Evolutionary conservation across 495 filamentous ascomycete genomes (phyloP).

Genomic region (Penicillium atrosanguineum): DNA sequence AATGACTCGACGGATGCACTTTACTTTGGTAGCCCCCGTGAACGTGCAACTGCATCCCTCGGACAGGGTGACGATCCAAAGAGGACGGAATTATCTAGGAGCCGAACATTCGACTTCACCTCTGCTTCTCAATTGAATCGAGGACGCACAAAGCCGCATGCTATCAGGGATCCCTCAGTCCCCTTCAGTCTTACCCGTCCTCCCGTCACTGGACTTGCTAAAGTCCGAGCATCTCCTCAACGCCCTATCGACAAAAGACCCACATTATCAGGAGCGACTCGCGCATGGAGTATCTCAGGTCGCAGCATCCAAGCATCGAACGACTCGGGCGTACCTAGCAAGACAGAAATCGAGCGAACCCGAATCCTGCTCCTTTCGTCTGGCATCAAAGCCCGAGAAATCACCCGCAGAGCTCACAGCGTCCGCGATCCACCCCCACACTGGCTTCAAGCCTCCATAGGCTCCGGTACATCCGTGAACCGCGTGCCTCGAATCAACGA

Average conservation of each 20-base stretch:
- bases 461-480: constrained; percentile 32
- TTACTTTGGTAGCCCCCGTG: constrained; percentile 17
- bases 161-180: constrained; percentile 29
- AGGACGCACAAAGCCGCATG: constrained; percentile 22
- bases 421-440: constrained; percentile 37
- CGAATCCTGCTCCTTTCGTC: constrained; percentile 73
- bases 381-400: constrained; percentile 81
- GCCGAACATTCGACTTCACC: constrained; percentile 26
- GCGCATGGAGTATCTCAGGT: constrained; percentile 70
- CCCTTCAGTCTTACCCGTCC: constrained; percentile 37
- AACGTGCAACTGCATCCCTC: constrained; percentile 6
- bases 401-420: constrained; percentile 61
- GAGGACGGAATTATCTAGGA: constrained; percentile 12
- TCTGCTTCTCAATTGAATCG: constrained; percentile 26
- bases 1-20: constrained; percentile 14
- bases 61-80: constrained; percentile 12
- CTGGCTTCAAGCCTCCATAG: constrained; percentile 35
- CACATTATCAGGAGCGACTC: constrained; percentile 25
- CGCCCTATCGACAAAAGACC: constrained; percentile 21
- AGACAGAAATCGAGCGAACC: constrained; percentile 71
- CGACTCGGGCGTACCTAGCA: constrained; percentile 37
- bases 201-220: constrained; percentile 48
- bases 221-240: constrained; percentile 36
- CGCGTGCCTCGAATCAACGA: constrained; percentile 58
- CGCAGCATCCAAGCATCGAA: constrained; percentile 40